These are phyloP conservation scores for Globisporangium ultimum DNA, from an alignment of 352 stramenopile species.

Conservation along the genomic window DNA sequence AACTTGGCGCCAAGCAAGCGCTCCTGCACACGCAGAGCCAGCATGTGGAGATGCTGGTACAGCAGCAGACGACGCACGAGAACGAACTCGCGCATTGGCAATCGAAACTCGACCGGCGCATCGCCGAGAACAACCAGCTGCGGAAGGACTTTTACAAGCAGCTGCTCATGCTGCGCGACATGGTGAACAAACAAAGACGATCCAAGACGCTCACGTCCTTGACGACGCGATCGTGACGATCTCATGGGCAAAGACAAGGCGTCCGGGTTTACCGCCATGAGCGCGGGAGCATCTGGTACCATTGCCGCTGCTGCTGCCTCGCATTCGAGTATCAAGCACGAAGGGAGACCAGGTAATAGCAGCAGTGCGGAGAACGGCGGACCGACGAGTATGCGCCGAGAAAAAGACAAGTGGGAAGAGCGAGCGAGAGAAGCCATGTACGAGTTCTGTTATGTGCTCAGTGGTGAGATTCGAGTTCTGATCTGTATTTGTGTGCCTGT, in stretches of 20 bases:
- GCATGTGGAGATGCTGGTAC: constrained; percentile 20
- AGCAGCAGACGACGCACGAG: constrained; percentile 19
- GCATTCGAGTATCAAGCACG: background rate
- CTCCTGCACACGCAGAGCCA: constrained; percentile 10
- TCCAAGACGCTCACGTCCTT: constrained; percentile 38
- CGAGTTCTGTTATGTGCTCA: background rate
- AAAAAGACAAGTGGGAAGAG: constrained; percentile 72
- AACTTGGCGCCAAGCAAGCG: constrained; percentile 33
- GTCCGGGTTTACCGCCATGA: constrained; percentile 3
- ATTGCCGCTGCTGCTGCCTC: background rate
- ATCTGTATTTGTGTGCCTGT: background rate
- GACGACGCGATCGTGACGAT: constrained; percentile 50
- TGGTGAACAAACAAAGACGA: constrained; percentile 61
- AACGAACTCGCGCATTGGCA: constrained; percentile 33
- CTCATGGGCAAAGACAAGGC: constrained; percentile 13
- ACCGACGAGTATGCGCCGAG: constrained; percentile 24
- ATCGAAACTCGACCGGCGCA: constrained; percentile 57
- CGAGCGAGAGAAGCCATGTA: constrained; percentile 45
- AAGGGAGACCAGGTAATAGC: background rate
- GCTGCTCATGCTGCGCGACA: constrained; percentile 63
- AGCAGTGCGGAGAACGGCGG: background rate
- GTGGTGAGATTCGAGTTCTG: background rate
- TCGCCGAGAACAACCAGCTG: constrained; percentile 59
- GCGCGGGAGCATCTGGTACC: background rate
- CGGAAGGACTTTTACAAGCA: constrained; percentile 76